Evolutionary conservation across 192 early-diverging fungal genomes (phyloP).

Genomic region (Backusella luteola): DNA sequence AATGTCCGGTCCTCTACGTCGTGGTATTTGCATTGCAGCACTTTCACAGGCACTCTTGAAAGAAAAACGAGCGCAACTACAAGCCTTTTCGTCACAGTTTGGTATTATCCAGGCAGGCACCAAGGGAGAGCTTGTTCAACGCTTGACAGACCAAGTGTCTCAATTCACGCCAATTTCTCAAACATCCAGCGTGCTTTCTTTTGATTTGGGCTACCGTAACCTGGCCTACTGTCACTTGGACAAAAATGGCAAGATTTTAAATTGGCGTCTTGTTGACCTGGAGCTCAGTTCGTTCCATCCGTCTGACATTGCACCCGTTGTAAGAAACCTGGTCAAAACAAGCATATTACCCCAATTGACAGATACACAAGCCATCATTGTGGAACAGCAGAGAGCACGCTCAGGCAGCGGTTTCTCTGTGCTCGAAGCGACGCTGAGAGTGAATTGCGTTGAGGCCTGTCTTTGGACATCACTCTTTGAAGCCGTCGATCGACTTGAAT

Average conservation of each 20-base stretch:
- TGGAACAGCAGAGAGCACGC: conserved; percentile 47
- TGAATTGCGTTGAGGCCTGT: conserved; percentile 45
- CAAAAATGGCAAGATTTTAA: conserved; percentile 28
- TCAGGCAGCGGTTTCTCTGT: conserved; percentile 31
- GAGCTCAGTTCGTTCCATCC: conserved; percentile 19
- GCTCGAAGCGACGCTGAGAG: conserved; percentile 38
- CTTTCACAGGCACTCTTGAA: background rate
- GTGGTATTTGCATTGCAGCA: background rate
- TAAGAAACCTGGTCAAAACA: conserved; percentile 12
- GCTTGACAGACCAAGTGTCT: background rate
- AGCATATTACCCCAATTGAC: conserved; percentile 17
- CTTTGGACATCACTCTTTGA: conserved; percentile 33
- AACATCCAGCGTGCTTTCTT: conserved; percentile 38
- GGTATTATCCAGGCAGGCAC: conserved; percentile 14
- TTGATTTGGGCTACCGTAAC: conserved; percentile 54
- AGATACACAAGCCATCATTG: conserved; percentile 12
- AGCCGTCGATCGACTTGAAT: background rate
- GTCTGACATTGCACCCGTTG: background rate
- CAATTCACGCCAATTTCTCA: background rate
- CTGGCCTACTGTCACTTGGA: conserved; percentile 46
- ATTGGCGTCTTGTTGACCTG: conserved; percentile 45
- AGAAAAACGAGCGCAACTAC: conserved; percentile 19
- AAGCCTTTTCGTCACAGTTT: background rate
- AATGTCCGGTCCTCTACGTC: background rate
- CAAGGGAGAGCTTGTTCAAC: conserved; percentile 11